These are phyloP conservation scores for Xylaria sp. DNA, from an alignment of 495 filamentous ascomycete species.

Conservation along the genomic window DNA sequence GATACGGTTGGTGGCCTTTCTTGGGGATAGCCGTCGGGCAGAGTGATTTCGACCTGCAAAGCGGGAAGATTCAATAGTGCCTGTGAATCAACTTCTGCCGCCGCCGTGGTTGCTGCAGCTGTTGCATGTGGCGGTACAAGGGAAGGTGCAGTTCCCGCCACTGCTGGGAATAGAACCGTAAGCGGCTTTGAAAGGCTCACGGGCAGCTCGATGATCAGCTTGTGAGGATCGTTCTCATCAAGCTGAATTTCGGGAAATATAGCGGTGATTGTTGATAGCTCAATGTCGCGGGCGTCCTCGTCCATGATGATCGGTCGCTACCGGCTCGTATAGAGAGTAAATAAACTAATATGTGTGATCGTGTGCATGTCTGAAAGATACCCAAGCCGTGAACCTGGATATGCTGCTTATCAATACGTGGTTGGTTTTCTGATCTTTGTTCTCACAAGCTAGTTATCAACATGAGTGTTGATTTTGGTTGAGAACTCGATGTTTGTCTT, in stretches of 20 bases:
- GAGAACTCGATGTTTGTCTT: neutral
- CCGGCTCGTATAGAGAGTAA: slow-evolving; percentile 31
- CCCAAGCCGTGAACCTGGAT: neutral
- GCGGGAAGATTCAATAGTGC: slow-evolving; percentile 78
- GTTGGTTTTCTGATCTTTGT: neutral
- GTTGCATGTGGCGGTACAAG: slow-evolving; percentile 29
- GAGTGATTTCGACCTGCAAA: slow-evolving; percentile 67
- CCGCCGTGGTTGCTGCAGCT: slow-evolving; percentile 27
- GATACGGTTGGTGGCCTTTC: slow-evolving; percentile 68
- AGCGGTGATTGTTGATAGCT: slow-evolving; percentile 81
- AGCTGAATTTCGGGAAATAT: slow-evolving; percentile 88
- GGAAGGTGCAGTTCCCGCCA: slow-evolving; percentile 48
- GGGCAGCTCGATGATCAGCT: slow-evolving; percentile 72
- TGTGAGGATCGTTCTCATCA: slow-evolving; percentile 64
- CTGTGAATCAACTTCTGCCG: slow-evolving; percentile 59
- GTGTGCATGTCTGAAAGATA: slow-evolving; percentile 33
- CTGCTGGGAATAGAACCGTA: slow-evolving; percentile 70
- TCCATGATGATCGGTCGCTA: slow-evolving; percentile 43
- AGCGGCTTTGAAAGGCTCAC: slow-evolving; percentile 74
- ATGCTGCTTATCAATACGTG: neutral
- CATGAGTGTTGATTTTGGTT: neutral
- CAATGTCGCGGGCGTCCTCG: slow-evolving; percentile 74
- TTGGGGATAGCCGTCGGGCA: slow-evolving; percentile 80
- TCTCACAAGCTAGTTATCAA: neutral
- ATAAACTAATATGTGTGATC: slow-evolving; percentile 22